Evolutionary conservation across 495 filamentous ascomycete genomes (phyloP).

Genomic region (Letharia lupina): DNA sequence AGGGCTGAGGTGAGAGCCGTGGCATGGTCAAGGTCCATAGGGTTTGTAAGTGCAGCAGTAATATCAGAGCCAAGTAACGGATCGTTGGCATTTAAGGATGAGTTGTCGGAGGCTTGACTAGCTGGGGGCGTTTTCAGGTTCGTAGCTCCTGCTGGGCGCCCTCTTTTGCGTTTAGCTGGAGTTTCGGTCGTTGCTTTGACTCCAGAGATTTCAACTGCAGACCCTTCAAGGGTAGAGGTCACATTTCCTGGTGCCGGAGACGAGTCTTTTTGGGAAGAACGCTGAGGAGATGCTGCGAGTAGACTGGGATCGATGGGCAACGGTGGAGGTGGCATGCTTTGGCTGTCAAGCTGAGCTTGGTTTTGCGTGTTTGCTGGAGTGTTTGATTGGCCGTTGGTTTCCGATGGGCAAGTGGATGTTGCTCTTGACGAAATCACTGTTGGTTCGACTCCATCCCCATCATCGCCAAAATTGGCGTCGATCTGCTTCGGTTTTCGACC

Average conservation of each 20-base stretch:
- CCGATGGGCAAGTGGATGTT: conserved; percentile 11
- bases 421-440: conserved; percentile 18
- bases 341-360: conserved; percentile 18
- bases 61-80: conserved; percentile 40
- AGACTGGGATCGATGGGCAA: conserved; percentile 30
- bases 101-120: conserved; percentile 31
- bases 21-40: conserved; percentile 39
- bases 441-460: conserved; percentile 19
- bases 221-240: not conserved
- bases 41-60: conserved; percentile 39
- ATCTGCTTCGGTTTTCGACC: conserved; percentile 33
- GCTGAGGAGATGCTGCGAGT: conserved; percentile 11
- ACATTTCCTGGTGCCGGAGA: not conserved
- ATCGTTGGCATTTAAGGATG: conserved; percentile 17
- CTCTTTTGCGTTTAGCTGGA: conserved; percentile 14
- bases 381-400: not conserved
- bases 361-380: conserved; percentile 14
- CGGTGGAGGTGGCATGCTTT: conserved; percentile 27
- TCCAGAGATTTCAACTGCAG: not conserved
- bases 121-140: conserved; percentile 8
- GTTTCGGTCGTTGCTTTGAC: conserved; percentile 5
- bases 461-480: conserved; percentile 26
- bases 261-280: not conserved
- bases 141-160: conserved; percentile 3
- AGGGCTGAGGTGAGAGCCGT: conserved; percentile 27